Evolutionary conservation across 331 rosid genomes (phyloP), one percentile per base, ranked within the genome.

Genomic region (Telfairia occidentalis): DNA sequence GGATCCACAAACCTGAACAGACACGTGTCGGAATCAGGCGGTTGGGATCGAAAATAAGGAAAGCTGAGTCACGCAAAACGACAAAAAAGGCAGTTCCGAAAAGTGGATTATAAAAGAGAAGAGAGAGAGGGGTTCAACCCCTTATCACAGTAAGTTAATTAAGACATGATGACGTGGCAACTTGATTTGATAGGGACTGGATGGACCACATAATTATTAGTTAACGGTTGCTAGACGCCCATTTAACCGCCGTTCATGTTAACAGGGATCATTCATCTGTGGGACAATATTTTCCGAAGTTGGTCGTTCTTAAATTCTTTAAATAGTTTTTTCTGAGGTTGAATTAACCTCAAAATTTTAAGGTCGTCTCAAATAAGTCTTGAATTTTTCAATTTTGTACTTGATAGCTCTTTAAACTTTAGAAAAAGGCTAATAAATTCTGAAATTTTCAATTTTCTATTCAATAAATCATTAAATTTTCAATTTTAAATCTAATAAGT

Each of bases 21-120:
- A 79, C 87, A 85, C 91, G 85, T 81, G 84, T 45, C 54, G 23
- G 21, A 0, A 45, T 23, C 66, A 5, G 26, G 53, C 71, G 55
- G 77, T 67, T 21, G 71, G 32, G 73, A 65, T 53, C 69, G 9
- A 38, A 57, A 34, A 42, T 42, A 45, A 73, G 76, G 80, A 84
- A 87, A 77, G 78, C 63, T 30, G 82, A 65, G 83, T 81, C 82
- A 72, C 71, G 19, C 28, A 81, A 83, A 83, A 84, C 85, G 84
- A 83, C 84, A 79, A 79, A 67, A 29, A 70, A 3, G 10, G 58
- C 66, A 55, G 35, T 35, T 29, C 74, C 67, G 71, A 37, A 78
- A 69, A 77, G 77, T 46, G 37, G 13, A 38, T 24, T 71, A 2
- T 45, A 35, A 73, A 54, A 19, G 52, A 42, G 2, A 5, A 32